Conservation (phyloP, 805 yeast species). For the Wickerhamomyces hampshirensis region DNA sequence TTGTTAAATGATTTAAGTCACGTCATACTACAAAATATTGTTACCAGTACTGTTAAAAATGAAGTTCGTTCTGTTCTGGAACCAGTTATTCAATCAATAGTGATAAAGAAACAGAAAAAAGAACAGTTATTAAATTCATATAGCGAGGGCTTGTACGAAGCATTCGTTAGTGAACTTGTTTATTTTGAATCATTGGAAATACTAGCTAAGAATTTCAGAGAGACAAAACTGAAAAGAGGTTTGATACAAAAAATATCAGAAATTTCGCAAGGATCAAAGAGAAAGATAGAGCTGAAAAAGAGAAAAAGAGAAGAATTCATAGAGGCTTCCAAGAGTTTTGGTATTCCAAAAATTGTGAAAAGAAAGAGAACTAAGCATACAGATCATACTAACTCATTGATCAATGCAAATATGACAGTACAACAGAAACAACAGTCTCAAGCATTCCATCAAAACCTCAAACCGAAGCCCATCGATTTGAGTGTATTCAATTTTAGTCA, state of each 20-base stretch:
- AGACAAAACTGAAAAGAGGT: slow-evolving; percentile 27
- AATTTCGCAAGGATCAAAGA: slow-evolving; percentile 23
- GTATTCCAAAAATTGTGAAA: slow-evolving; percentile 26
- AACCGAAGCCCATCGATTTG: slow-evolving; percentile 16
- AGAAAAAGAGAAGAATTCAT: slow-evolving; percentile 36
- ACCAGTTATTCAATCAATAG: slow-evolving; percentile 12
- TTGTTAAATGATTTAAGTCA: slow-evolving; percentile 10
- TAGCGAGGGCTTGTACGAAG: slow-evolving; percentile 48
- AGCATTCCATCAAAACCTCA: background rate
- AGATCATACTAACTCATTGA: too few species aligned
- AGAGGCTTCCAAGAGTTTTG: slow-evolving; percentile 30
- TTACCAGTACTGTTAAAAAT: slow-evolving; percentile 19
- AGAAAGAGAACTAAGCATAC: slow-evolving; percentile 19
- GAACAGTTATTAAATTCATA: slow-evolving; percentile 34
- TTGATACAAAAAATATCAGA: slow-evolving; percentile 29
- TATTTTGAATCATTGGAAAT: slow-evolving; percentile 38
- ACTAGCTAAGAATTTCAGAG: slow-evolving; percentile 40
- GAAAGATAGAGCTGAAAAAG: slow-evolving; percentile 27
- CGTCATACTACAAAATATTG: slow-evolving; percentile 11
- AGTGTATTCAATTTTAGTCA: slow-evolving; percentile 20
- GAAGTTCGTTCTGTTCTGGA: slow-evolving; percentile 12
- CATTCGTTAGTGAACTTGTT: slow-evolving; percentile 56
- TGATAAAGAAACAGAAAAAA: slow-evolving; percentile 11
- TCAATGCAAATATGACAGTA: too few species aligned
- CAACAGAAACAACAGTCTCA: background rate